These are phyloP conservation scores for Auricularia auricula-judae DNA, from an alignment of 768 basidiomycete genomes.

Conservation along the genomic window DNA sequence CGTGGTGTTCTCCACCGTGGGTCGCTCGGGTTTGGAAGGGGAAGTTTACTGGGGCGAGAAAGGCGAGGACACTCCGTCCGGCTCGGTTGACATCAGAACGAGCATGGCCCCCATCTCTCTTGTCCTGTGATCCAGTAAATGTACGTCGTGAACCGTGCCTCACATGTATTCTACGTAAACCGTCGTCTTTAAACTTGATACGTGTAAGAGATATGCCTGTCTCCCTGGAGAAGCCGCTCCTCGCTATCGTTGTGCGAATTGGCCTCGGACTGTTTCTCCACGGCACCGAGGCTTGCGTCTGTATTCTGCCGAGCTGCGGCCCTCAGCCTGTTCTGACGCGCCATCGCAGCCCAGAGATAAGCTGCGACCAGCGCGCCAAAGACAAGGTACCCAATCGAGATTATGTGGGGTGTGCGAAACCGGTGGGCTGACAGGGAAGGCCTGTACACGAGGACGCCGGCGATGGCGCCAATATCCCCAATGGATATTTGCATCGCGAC, in stretches of 20 bases:
- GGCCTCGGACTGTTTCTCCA: neutral
- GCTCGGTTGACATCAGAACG: neutral
- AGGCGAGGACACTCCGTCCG: neutral
- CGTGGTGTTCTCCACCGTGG: neutral
- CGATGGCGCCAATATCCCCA: conserved; percentile 49
- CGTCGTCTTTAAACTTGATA: conserved; percentile 15
- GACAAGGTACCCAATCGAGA: conserved; percentile 47
- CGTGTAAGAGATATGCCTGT: conserved; percentile 19
- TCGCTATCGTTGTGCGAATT: conserved; percentile 10
- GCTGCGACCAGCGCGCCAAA: conserved; percentile 34
- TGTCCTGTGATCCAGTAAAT: neutral
- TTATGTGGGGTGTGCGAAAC: conserved; percentile 46
- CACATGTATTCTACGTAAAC: neutral
- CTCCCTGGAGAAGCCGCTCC: conserved; percentile 17
- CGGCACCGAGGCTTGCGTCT: conserved; percentile 2
- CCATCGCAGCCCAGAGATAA: conserved; percentile 39
- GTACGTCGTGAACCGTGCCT: too few relatives aligned
- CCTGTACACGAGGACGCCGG: conserved; percentile 43
- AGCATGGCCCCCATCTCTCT: neutral
- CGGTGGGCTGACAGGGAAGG: conserved; percentile 34
- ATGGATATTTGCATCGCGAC: conserved; percentile 56
- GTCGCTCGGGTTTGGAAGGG: neutral
- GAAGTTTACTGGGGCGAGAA: neutral
- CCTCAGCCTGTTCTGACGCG: conserved; percentile 33
- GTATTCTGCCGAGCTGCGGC: conserved; percentile 1